phyloP scores from a whole-genome alignment of 257 asterid species.

The Osmanthus fragrans region DNA sequence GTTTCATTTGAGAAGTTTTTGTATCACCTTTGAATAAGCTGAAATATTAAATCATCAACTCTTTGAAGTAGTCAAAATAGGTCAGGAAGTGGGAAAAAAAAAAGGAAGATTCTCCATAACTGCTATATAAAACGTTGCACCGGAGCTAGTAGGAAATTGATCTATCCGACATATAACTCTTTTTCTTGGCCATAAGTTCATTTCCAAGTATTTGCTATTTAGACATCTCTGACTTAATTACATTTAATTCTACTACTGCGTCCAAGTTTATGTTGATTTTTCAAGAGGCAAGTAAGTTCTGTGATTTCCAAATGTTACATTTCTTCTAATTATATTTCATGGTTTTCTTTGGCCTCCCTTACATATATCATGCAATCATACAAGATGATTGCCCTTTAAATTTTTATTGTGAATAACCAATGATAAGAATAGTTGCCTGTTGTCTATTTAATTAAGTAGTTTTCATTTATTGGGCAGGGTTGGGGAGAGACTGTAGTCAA shows the following conservation, averaged over 20 bases:
- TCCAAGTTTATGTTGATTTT: not conserved
- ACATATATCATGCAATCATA: slow-evolving; percentile 7
- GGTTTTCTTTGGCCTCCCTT: not conserved
- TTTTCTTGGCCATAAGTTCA: not conserved
- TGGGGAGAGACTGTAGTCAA: slow-evolving; percentile 94
- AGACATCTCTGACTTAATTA: not conserved
- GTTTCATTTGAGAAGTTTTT: not conserved
- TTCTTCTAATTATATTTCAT: not conserved
- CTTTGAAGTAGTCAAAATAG: not conserved
- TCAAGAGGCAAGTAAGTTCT: not conserved
- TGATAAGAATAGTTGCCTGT: not conserved
- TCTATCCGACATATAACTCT: not conserved
- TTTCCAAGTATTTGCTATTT: not conserved
- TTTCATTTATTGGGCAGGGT: slow-evolving; percentile 59
- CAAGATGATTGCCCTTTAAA: slow-evolving; percentile 13
- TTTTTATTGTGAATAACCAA: not conserved
- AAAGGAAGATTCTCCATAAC: not conserved
- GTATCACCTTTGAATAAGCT: not conserved
- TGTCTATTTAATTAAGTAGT: slow-evolving; percentile 22
- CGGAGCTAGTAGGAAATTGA: not conserved
- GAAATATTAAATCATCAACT: not conserved
- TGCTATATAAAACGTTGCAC: not conserved
- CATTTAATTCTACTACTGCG: not conserved
- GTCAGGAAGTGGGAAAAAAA: not conserved
- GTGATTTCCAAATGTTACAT: not conserved